phyloP scores from a whole-genome alignment of 2,329 filamentous ascomycete species.

The Beauveria brongniartii region DNA sequence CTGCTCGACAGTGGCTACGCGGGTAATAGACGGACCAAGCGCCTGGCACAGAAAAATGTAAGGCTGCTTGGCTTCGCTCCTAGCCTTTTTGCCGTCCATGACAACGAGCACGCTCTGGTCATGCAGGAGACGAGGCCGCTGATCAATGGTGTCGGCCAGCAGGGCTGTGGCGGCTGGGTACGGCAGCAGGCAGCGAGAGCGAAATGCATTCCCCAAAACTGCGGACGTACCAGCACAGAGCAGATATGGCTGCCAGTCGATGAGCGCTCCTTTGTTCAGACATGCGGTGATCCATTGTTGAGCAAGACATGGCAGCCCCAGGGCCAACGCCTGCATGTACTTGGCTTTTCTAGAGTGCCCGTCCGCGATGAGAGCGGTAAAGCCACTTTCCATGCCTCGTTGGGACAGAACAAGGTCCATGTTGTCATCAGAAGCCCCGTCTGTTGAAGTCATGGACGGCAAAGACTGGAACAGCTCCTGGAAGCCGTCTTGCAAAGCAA shows the following conservation, averaged over 20 bases:
- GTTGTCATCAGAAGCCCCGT: conserved; percentile 22
- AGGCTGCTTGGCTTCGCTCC: conserved; percentile 56
- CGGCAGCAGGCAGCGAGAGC: conserved; percentile 59
- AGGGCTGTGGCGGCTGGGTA: conserved; percentile 51
- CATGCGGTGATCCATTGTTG: conserved; percentile 75
- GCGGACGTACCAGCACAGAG: conserved; percentile 76
- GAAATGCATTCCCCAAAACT: conserved; percentile 67
- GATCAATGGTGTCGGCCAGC: conserved; percentile 48
- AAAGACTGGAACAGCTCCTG: conserved; percentile 63
- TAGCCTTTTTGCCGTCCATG: conserved; percentile 46
- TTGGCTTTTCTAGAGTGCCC: conserved; percentile 80
- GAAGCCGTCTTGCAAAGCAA: conserved; percentile 66
- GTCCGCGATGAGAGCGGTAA: conserved; percentile 80
- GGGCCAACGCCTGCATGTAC: conserved; percentile 87
- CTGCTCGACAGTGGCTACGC: conserved; percentile 57
- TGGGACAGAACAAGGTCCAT: conserved; percentile 42
- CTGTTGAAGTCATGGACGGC: conserved; percentile 26
- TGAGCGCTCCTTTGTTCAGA: conserved; percentile 47
- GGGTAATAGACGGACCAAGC: conserved; percentile 63
- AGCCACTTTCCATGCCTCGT: conserved; percentile 50
- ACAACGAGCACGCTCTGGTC: conserved; percentile 65
- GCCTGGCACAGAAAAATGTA: conserved; percentile 77
- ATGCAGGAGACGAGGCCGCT: conserved; percentile 55
- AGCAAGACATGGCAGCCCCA: conserved; percentile 80
- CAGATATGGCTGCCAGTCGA: conserved; percentile 75